These are phyloP conservation scores for Aspergillus transmontanensis DNA, from an alignment of 2,329 filamentous ascomycete species.

Conservation along the genomic window DNA sequence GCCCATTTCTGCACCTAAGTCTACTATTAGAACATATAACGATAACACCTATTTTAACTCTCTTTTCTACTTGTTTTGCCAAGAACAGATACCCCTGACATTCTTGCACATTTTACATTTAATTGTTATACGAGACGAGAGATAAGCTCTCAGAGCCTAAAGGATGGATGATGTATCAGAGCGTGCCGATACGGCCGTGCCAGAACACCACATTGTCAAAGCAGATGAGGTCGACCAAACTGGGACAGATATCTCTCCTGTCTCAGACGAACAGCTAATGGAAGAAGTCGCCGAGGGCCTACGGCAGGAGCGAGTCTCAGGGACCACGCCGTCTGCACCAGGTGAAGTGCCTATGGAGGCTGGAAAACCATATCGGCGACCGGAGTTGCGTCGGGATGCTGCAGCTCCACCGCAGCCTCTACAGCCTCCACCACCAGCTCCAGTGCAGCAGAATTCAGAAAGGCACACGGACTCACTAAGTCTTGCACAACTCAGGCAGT, in stretches of 20 bases:
- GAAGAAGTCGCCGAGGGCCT: conserved; percentile 43
- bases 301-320: conserved; percentile 36
- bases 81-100: background rate
- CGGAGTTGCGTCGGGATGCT: conserved; percentile 40
- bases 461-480: conserved; percentile 69
- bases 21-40: background rate
- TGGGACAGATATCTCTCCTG: conserved; percentile 48
- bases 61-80: background rate
- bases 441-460: conserved; percentile 40
- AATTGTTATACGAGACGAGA: background rate
- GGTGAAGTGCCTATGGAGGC: conserved; percentile 19
- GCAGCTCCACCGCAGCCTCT: conserved; percentile 46
- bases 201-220: conserved; percentile 47
- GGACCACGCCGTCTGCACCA: conserved; percentile 12
- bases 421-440: conserved; percentile 51
- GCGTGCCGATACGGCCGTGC: conserved; percentile 26
- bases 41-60: background rate
- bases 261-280: conserved; percentile 48
- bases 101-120: background rate
- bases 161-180: conserved; percentile 31
- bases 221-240: conserved; percentile 54
- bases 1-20: background rate
- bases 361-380: conserved; percentile 29
- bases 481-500: conserved; percentile 69
- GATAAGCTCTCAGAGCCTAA: background rate